These are phyloP conservation scores for Lolium perenne DNA, from an alignment of 176 grass and related monocot genomes.

Conservation along the genomic window DNA sequence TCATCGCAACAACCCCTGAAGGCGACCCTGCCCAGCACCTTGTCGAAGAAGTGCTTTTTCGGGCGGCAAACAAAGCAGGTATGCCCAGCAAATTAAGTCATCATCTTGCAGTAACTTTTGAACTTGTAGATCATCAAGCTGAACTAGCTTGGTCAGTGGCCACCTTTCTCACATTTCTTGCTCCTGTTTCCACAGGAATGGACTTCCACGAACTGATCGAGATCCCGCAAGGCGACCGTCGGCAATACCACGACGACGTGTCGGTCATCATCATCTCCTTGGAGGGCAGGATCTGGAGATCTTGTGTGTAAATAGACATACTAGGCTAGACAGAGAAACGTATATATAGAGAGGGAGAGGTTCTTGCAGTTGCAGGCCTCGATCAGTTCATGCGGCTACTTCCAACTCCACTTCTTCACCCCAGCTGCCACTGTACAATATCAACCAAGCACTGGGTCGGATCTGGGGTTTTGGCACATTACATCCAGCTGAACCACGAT, in stretches of 20 bases:
- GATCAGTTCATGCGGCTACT: constrained; percentile 45
- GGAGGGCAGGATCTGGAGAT: constrained; percentile 98
- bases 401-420: constrained; percentile 22
- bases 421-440: constrained; percentile 54
- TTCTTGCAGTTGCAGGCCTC: constrained; percentile 36
- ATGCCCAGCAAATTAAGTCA: constrained; percentile 1
- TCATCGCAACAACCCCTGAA: constrained; percentile 83
- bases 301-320: constrained; percentile 84
- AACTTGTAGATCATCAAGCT: constrained; percentile 39
- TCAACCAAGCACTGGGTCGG: constrained; percentile 39
- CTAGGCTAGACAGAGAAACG: constrained; percentile 52
- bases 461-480: constrained; percentile 30
- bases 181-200: constrained; percentile 69
- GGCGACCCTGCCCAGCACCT: constrained; percentile 96
- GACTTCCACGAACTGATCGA: constrained; percentile 93
- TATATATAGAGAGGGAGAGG: constrained; percentile 49
- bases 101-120: constrained; percentile 36
- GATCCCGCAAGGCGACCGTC: constrained; percentile 88
- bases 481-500: constrained; percentile 36
- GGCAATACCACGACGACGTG: constrained; percentile 90
- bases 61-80: constrained; percentile 96
- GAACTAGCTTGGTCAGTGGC: constrained; percentile 9
- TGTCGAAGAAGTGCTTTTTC: constrained; percentile 93
- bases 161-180: constrained; percentile 35
- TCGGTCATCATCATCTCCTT: constrained; percentile 93